Percentiles rank a stretch among this genome's conserved stretches.
phyloP scores from a whole-genome alignment of 2,329 filamentous ascomycete species.

The Chaetomium sp. region DNA sequence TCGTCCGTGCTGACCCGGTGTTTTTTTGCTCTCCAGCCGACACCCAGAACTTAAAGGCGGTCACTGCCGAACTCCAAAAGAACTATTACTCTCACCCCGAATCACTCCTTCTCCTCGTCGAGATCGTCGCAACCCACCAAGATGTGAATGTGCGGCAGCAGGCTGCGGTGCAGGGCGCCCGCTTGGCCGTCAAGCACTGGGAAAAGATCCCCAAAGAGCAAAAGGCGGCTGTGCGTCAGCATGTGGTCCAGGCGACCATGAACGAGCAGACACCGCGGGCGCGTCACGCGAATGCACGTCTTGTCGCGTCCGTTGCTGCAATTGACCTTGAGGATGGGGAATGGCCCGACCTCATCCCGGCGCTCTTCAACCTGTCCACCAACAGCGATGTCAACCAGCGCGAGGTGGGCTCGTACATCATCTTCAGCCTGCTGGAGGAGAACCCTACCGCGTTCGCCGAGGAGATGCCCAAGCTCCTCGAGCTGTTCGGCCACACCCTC shows the following conservation, averaged over 20 bases:
- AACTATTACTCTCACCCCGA: conserved; percentile 85
- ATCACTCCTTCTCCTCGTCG: conserved; percentile 77
- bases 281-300: conserved; percentile 79
- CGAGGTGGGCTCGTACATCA: conserved; percentile 86
- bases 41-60: conserved; percentile 81
- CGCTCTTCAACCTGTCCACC: conserved; percentile 72
- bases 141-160: conserved; percentile 73
- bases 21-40: conserved; percentile 57
- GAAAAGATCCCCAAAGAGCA: conserved; percentile 62
- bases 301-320: conserved; percentile 80
- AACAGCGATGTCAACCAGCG: conserved; percentile 71
- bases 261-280: conserved; percentile 70
- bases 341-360: conserved; percentile 73
- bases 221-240: conserved; percentile 72
- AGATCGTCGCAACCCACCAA: conserved; percentile 76
- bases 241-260: conserved; percentile 77
- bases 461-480: conserved; percentile 72
- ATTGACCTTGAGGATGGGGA: conserved; percentile 82
- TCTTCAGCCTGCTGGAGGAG: conserved; percentile 85
- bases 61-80: conserved; percentile 84
- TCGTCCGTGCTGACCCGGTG: conserved; percentile 6
- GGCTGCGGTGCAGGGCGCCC: conserved; percentile 81
- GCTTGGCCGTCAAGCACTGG: conserved; percentile 85
- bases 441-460: conserved; percentile 79
- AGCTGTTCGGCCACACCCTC: conserved; percentile 79